A percentile compares a stretch with the other conserved stretches of the same genome.
Evolutionary conservation across 2,329 filamentous ascomycete species (phyloP).

Genomic region (Ophiosphaerella herpotricha): DNA sequence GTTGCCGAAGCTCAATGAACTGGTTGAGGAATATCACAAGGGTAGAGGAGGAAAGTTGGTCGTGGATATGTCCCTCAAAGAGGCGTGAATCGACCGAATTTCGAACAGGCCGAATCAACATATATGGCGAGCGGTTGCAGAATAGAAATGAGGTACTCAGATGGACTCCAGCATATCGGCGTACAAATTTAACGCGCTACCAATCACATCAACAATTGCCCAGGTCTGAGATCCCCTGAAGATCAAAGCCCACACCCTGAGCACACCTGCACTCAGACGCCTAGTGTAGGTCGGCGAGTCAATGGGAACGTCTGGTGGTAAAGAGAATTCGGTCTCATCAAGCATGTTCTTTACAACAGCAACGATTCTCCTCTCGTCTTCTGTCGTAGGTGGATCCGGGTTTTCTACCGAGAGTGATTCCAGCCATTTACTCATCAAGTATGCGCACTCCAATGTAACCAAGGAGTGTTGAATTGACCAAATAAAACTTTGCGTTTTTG

Average conservation of each 20-base stretch:
- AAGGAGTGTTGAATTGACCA: conserved; percentile 49
- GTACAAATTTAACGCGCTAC: conserved; percentile 47
- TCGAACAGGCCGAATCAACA: neutral
- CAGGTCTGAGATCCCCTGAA: conserved; percentile 51
- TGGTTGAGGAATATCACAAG: conserved; percentile 53
- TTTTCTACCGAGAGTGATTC: conserved; percentile 39
- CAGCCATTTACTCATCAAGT: conserved; percentile 49
- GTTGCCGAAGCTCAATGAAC: conserved; percentile 45
- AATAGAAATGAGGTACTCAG: conserved; percentile 24
- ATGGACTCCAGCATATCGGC: conserved; percentile 46
- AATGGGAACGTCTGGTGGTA: conserved; percentile 33
- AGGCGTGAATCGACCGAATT: neutral
- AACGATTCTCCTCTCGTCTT: conserved; percentile 46
- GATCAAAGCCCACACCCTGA: conserved; percentile 50
- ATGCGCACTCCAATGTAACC: conserved; percentile 47
- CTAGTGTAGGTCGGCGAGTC: conserved; percentile 40
- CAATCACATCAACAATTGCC: conserved; percentile 51
- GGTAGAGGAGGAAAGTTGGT: conserved; percentile 53
- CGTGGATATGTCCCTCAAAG: conserved; percentile 44
- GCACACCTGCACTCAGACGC: conserved; percentile 47
- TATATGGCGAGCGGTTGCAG: neutral
- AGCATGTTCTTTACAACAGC: conserved; percentile 49
- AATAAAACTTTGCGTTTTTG: conserved; percentile 46
- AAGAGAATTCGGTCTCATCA: conserved; percentile 45
- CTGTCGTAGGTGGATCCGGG: conserved; percentile 41